phyloP scores from a whole-genome alignment of 2,329 filamentous ascomycete genomes.

The Thyridium curvatum region DNA sequence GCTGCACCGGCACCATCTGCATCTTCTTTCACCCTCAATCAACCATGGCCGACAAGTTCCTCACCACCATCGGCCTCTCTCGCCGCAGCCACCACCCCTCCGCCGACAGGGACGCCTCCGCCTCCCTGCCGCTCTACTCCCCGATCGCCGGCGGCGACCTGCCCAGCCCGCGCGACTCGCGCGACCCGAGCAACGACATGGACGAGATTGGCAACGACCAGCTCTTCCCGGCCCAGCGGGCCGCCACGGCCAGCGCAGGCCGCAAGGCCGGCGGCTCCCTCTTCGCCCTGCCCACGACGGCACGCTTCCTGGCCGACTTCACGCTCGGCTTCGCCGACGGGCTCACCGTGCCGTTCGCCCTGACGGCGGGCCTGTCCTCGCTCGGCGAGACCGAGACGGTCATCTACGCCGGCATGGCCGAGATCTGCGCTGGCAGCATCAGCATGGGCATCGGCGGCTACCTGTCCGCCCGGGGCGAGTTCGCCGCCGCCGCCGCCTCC shows the following conservation, averaged over 20 bases:
- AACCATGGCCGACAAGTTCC: too few species aligned
- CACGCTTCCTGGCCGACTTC: constrained; percentile 52
- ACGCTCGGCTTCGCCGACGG: constrained; percentile 71
- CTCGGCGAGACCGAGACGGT: constrained; percentile 55
- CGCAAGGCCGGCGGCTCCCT: constrained; percentile 41
- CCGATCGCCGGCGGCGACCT: constrained; percentile 2
- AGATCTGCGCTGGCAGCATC: constrained; percentile 65
- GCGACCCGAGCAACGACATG: background rate
- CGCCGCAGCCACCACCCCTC: too few species aligned
- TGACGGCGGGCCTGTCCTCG: constrained; percentile 62
- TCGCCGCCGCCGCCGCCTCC: constrained; percentile 15
- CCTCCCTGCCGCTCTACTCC: constrained; percentile 5
- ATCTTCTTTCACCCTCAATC: too few species aligned
- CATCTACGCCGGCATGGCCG: constrained; percentile 62
- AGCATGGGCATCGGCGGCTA: constrained; percentile 71
- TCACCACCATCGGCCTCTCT: too few species aligned
- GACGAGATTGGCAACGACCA: constrained; percentile 2
- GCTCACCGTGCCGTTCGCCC: constrained; percentile 67
- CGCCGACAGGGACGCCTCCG: background rate
- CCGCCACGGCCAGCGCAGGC: background rate
- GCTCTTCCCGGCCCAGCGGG: constrained; percentile 6
- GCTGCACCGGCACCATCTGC: too few species aligned
- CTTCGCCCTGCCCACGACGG: constrained; percentile 15
- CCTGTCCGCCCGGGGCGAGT: constrained; percentile 45
- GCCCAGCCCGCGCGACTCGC: background rate